A percentile compares a stretch with the other conserved stretches of the same genome.
Evolutionary conservation across 371 early-diverging fungal species (phyloP).

Genomic region (Syncephalastrum sp.): DNA sequence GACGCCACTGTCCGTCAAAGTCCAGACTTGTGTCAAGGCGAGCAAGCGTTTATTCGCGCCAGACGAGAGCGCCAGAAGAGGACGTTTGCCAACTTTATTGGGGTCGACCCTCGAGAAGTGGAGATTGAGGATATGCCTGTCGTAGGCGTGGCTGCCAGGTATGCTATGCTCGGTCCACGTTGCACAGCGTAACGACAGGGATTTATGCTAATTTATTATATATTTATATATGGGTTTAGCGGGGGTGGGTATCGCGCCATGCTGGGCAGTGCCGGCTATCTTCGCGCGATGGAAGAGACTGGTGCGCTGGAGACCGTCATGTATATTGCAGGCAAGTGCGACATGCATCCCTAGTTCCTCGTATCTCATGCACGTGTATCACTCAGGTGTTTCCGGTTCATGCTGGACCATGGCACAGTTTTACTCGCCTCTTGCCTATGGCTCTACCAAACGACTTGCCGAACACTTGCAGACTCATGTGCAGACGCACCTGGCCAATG

Average conservation of each 20-base stretch:
- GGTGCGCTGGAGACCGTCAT: constrained; percentile 57
- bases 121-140: constrained; percentile 66
- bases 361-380: neutral
- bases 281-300: constrained; percentile 53
- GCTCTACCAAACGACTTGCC: constrained; percentile 12
- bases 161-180: neutral
- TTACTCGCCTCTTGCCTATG: constrained; percentile 23
- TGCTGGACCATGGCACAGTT: constrained; percentile 52
- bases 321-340: constrained; percentile 51
- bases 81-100: constrained; percentile 70
- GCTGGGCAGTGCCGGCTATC: constrained; percentile 60
- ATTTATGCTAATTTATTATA: constrained; percentile 1
- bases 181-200: too few species aligned
- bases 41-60: constrained; percentile 41
- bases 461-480: constrained; percentile 30
- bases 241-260: constrained; percentile 76
- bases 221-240: constrained; percentile 31
- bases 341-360: neutral
- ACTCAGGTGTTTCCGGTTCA: constrained; percentile 53
- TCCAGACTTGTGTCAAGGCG: constrained; percentile 45
- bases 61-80: constrained; percentile 50
- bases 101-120: constrained; percentile 54
- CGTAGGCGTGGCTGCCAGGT: constrained; percentile 66
- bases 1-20: constrained; percentile 40
- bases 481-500: constrained; percentile 34